phyloP scores from a whole-genome alignment of 495 filamentous ascomycete species.

The Elasticomyces elasticus region DNA sequence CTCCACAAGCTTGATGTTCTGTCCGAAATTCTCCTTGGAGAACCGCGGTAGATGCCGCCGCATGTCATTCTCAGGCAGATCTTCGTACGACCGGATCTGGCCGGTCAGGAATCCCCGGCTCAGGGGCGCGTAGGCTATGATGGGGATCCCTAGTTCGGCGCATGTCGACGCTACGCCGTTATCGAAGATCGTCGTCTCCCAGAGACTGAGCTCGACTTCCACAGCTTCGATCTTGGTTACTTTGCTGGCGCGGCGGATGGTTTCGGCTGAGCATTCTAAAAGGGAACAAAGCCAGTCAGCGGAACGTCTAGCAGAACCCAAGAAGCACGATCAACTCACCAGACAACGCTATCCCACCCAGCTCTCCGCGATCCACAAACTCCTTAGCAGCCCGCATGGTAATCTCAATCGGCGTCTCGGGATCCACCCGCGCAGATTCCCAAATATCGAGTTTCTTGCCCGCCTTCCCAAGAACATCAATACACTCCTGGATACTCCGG shows the following conservation, averaged over 20 bases:
- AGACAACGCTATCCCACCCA: slow-evolving; percentile 72
- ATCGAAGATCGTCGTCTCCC: slow-evolving; percentile 51
- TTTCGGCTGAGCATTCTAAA: slow-evolving; percentile 64
- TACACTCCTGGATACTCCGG: slow-evolving; percentile 55
- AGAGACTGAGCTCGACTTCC: slow-evolving; percentile 73
- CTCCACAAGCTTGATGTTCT: slow-evolving; percentile 61
- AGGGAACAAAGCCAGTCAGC: no score
- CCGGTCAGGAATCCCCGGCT: slow-evolving; percentile 46
- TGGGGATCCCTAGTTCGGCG: slow-evolving; percentile 57
- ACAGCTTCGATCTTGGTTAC: slow-evolving; percentile 61
- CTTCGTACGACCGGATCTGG: slow-evolving; percentile 47
- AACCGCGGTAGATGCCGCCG: slow-evolving; percentile 52
- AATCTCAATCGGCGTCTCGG: slow-evolving; percentile 48
- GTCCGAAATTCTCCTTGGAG: slow-evolving; percentile 55
- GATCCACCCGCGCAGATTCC: slow-evolving; percentile 64
- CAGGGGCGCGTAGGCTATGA: slow-evolving; percentile 59
- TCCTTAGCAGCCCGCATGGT: slow-evolving; percentile 44
- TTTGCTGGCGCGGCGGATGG: slow-evolving; percentile 63
- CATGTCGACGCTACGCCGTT: slow-evolving; percentile 69
- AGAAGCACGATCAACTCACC: no score
- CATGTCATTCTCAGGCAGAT: slow-evolving; percentile 53
- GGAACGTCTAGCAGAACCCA: no score
- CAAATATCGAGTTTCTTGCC: slow-evolving; percentile 79
- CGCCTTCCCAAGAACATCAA: slow-evolving; percentile 49
- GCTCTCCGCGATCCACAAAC: slow-evolving; percentile 63